phyloP scores from a whole-genome alignment of 1,139 yeast genomes.

The Taphrina wiesneri region DNA sequence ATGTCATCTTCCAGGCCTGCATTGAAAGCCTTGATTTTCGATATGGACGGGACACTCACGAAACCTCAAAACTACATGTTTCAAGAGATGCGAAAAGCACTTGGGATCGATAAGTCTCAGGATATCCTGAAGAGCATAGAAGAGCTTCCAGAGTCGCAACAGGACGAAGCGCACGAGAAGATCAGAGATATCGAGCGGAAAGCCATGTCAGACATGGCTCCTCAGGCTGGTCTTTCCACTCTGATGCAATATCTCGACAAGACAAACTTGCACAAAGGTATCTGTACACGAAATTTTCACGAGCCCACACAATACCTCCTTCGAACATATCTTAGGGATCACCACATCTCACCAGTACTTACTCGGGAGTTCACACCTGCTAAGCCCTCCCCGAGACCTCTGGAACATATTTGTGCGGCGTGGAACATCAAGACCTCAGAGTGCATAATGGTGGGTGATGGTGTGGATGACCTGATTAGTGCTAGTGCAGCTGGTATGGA shows the following conservation, averaged over 20 bases:
- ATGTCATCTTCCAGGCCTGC: background rate
- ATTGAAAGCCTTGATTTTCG: conserved; percentile 58
- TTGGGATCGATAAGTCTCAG: conserved; percentile 52
- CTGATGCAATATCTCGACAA: conserved; percentile 47
- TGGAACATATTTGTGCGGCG: conserved; percentile 54
- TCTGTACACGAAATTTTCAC: conserved; percentile 61
- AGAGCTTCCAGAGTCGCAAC: conserved; percentile 46
- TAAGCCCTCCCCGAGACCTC: conserved; percentile 64
- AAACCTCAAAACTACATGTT: conserved; percentile 52
- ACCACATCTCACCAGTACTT: conserved; percentile 53
- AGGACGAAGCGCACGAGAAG: conserved; percentile 51
- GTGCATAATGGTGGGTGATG: conserved; percentile 69
- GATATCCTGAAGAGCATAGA: conserved; percentile 58
- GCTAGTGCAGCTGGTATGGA: conserved; percentile 61
- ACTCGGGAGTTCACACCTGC: conserved; percentile 66
- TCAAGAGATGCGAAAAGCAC: conserved; percentile 57
- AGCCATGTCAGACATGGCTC: conserved; percentile 61
- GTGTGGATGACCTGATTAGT: conserved; percentile 63
- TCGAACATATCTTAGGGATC: conserved; percentile 49
- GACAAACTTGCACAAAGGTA: conserved; percentile 51
- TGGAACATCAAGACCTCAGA: conserved; percentile 52
- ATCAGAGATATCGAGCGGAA: conserved; percentile 55
- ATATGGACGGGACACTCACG: conserved; percentile 71
- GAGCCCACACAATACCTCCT: conserved; percentile 51
- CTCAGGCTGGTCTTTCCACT: conserved; percentile 50